Percentiles rank a stretch among this genome's conserved stretches.
Conservation (phyloP, 495 filamentous ascomycete species). For the Neurospora hispaniola region DNA sequence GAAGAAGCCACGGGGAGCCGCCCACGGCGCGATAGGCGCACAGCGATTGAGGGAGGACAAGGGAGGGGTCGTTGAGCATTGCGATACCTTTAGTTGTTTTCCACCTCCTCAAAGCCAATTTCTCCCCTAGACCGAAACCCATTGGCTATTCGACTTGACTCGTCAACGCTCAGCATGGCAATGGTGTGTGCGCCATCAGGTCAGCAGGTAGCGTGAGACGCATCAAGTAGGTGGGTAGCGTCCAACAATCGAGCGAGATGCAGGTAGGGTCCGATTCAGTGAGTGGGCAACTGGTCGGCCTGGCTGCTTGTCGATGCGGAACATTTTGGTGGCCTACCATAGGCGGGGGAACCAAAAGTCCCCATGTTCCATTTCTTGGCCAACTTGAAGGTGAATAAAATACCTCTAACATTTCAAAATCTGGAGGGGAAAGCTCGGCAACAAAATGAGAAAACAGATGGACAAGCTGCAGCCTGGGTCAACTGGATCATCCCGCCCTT, state of each 20-base stretch:
- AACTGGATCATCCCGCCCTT: slow-evolving; percentile 9
- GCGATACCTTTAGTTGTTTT: not conserved
- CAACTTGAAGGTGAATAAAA: not conserved
- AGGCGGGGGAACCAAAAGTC: not conserved
- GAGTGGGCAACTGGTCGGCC: not conserved
- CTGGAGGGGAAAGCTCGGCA: not conserved
- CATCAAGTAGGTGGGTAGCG: not conserved
- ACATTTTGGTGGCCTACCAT: not conserved
- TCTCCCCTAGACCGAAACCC: not conserved
- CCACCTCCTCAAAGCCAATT: not conserved
- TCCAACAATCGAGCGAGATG: not conserved
- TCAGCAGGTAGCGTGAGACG: not conserved
- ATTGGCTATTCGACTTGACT: not conserved
- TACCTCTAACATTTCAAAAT: not conserved
- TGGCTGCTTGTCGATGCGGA: not conserved
- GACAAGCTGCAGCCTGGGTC: not conserved
- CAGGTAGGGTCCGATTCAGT: not conserved
- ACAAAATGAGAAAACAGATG: not conserved
- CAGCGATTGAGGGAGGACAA: not conserved
- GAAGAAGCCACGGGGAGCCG: not conserved
- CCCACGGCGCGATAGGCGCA: not conserved
- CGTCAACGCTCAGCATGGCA: not conserved
- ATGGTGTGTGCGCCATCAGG: not conserved
- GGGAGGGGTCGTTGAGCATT: not conserved
- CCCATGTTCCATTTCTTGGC: not conserved